Evolutionary conservation across 2,329 filamentous ascomycete genomes (phyloP).

Genomic region (Epichloe festucae): DNA sequence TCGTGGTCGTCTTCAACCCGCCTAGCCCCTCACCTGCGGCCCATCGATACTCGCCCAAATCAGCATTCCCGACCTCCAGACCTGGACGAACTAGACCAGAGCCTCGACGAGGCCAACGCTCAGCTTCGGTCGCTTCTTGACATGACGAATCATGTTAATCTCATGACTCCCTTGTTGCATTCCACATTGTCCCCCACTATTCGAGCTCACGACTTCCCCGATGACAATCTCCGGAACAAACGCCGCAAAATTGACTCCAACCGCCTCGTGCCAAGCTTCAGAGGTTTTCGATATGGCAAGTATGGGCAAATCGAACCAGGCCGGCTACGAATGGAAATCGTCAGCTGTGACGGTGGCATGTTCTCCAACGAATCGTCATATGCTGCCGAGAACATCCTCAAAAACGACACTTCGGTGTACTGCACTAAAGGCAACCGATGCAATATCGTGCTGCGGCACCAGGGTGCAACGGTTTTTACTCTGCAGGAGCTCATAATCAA

Average conservation of each 20-base stretch:
- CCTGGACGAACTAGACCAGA: conserved; percentile 25
- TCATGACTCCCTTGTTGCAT: conserved; percentile 17
- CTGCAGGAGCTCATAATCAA: conserved; percentile 81
- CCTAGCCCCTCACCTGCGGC: conserved; percentile 14
- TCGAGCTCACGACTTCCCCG: conserved; percentile 26
- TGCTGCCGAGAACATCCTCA: conserved; percentile 68
- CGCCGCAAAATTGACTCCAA: conserved; percentile 60
- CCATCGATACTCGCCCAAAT: conserved; percentile 8
- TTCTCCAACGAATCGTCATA: conserved; percentile 51
- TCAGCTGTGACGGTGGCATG: conserved; percentile 76
- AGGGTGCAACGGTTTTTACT: conserved; percentile 67
- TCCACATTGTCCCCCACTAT: conserved; percentile 21
- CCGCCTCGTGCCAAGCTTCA: conserved; percentile 33
- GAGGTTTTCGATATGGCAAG: conserved; percentile 65
- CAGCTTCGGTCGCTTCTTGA: conserved; percentile 32
- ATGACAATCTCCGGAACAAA: conserved; percentile 45
- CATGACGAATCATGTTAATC: conserved; percentile 19
- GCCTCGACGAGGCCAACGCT: conserved; percentile 29
- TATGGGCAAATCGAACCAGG: conserved; percentile 81
- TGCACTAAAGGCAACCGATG: conserved; percentile 80
- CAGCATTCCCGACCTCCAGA: conserved; percentile 11
- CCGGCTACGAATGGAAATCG: conserved; percentile 70
- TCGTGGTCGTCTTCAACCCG: conserved; percentile 14
- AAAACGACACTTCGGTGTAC: conserved; percentile 73
- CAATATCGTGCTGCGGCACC: conserved; percentile 75